Evolutionary conservation across 306 rosid genomes (phyloP).

Genomic region (Parietaria judaica): DNA sequence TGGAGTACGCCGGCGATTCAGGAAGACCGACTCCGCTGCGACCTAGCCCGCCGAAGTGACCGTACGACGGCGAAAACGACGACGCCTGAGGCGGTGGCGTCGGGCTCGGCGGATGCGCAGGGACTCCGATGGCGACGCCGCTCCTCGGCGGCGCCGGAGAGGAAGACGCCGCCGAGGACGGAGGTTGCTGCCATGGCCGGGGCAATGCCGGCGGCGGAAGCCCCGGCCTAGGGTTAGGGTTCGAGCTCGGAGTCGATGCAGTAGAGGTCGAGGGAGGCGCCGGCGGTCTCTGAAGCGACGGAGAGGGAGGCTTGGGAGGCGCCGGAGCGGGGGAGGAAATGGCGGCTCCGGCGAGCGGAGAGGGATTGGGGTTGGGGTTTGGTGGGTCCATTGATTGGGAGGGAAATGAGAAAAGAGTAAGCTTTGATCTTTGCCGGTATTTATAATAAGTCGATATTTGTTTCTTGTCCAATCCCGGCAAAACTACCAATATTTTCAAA

Average conservation of each 20-base stretch:
- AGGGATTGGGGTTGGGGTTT: not conserved
- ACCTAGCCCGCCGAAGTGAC: conserved; percentile 69
- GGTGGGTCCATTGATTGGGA: conserved; percentile 4
- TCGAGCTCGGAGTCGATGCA: conserved; percentile 20
- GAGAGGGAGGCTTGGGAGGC: conserved; percentile 19
- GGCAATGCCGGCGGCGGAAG: conserved; percentile 40
- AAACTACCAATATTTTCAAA: too few relatives aligned
- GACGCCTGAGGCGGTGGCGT: conserved; percentile 29
- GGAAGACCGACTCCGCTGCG: conserved; percentile 45
- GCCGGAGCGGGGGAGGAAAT: conserved; percentile 7
- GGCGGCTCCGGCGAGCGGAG: conserved; percentile 17
- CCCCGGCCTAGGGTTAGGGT: conserved; percentile 30
- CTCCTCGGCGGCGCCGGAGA: conserved; percentile 40
- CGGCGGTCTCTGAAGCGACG: conserved; percentile 9
- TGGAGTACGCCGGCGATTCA: conserved; percentile 44
- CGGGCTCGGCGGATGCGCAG: conserved; percentile 53
- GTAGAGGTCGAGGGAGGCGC: conserved; percentile 14
- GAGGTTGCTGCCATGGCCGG: conserved; percentile 40
- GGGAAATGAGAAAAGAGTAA: not conserved
- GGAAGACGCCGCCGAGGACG: conserved; percentile 32
- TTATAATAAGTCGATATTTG: too few relatives aligned
- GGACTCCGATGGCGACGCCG: conserved; percentile 74
- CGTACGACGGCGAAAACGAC: conserved; percentile 57
- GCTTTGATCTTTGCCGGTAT: not conserved
- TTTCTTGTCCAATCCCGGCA: too few relatives aligned